These are phyloP conservation scores for Ogataea zsoltii DNA, from an alignment of 805 yeast genomes.

Conservation along the genomic window DNA sequence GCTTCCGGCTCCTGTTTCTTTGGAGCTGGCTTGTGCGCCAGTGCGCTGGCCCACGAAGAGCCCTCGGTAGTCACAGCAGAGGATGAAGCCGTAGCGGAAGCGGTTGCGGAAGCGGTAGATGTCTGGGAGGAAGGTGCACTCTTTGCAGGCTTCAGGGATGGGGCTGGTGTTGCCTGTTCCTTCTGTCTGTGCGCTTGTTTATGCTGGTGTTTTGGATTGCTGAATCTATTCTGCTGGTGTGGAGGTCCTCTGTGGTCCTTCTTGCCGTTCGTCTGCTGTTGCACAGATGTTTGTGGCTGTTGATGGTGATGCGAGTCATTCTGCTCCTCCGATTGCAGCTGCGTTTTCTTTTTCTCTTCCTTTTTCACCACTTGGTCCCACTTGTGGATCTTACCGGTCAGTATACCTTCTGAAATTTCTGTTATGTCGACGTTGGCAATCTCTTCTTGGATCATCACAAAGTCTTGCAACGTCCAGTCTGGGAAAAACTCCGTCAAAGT, in stretches of 20 bases:
- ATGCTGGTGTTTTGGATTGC: conserved; percentile 15
- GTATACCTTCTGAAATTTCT: conserved; percentile 80
- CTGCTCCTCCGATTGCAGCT: conserved; percentile 20
- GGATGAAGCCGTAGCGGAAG: conserved; percentile 18
- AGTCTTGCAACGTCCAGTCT: conserved; percentile 89
- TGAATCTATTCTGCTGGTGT: conserved; percentile 14
- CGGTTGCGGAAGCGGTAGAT: conserved; percentile 16
- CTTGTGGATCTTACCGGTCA: conserved; percentile 84
- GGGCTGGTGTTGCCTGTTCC: conserved; percentile 11
- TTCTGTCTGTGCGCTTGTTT: conserved; percentile 18
- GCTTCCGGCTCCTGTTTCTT: conserved; percentile 9
- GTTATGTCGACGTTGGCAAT: conserved; percentile 66
- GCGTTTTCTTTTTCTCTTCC: conserved; percentile 49
- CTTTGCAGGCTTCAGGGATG: conserved; percentile 6
- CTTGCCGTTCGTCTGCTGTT: conserved; percentile 17
- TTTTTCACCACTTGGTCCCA: conserved; percentile 92
- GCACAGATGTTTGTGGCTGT: conserved; percentile 5
- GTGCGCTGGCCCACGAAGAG: conserved; percentile 37
- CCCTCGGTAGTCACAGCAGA: conserved; percentile 23
- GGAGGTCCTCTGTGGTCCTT: conserved; percentile 10
- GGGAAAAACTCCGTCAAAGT: conserved; percentile 86
- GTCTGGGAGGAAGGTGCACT: conserved; percentile 6
- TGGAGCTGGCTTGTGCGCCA: conserved; percentile 27
- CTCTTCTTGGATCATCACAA: conserved; percentile 73
- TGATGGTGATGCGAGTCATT: conserved; percentile 14